phyloP scores from a whole-genome alignment of 768 basidiomycete genomes.

The Mycena capillaripes region DNA sequence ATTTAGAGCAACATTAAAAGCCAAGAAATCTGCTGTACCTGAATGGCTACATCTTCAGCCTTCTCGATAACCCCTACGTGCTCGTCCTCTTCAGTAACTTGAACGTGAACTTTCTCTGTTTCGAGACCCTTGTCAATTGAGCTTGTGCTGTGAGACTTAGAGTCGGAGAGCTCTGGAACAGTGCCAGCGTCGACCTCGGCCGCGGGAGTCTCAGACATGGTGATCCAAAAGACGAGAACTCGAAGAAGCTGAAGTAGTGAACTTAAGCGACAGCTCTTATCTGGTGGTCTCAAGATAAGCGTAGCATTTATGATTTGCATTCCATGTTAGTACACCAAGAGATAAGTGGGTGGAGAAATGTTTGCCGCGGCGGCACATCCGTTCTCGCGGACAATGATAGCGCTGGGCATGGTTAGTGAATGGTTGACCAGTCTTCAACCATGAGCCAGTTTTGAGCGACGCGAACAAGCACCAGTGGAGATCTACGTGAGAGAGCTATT shows the following conservation, averaged over 20 bases:
- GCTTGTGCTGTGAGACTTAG: slow-evolving; percentile 16
- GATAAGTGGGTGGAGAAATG: background rate
- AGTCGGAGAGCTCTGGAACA: slow-evolving; percentile 23
- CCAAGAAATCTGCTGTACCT: slow-evolving; percentile 43
- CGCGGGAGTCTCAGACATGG: slow-evolving; percentile 19
- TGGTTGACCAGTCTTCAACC: too few relatives aligned
- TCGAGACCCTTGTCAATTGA: slow-evolving; percentile 24
- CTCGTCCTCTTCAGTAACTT: slow-evolving; percentile 33
- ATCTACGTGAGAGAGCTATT: too few relatives aligned
- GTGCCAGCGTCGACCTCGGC: slow-evolving; percentile 2
- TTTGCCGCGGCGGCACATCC: background rate
- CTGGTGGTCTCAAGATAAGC: slow-evolving; percentile 12
- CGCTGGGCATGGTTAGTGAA: too few relatives aligned
- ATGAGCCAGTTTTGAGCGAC: too few relatives aligned
- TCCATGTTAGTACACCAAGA: too few relatives aligned
- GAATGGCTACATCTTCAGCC: slow-evolving; percentile 59
- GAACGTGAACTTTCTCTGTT: slow-evolving; percentile 9
- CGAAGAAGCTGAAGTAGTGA: background rate
- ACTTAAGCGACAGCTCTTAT: background rate
- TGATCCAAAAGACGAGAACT: background rate
- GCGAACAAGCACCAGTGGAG: too few relatives aligned
- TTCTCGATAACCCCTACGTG: slow-evolving; percentile 49
- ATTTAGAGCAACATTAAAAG: background rate
- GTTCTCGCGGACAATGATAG: background rate
- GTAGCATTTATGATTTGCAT: background rate